Conservation (phyloP, 805 yeast species). For the Wickerhamiella kurtzmanii region DNA sequence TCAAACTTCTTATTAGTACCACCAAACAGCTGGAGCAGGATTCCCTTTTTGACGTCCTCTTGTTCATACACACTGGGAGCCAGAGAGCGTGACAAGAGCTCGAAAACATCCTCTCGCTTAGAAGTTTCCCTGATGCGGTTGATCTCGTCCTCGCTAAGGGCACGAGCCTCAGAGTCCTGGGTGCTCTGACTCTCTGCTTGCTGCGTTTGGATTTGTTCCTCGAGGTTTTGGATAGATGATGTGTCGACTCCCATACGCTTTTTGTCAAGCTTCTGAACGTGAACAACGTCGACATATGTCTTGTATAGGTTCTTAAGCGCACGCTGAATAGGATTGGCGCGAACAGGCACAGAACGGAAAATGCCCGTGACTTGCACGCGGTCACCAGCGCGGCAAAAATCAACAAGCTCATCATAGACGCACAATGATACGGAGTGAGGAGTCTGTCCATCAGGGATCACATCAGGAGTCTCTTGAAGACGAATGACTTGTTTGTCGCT, state of each 20-base stretch:
- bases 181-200: constrained; percentile 50
- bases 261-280: constrained; percentile 72
- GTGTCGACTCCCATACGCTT: constrained; percentile 70
- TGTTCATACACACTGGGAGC: constrained; percentile 96
- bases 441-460: constrained; percentile 96
- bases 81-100: constrained; percentile 70
- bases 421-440: constrained; percentile 92
- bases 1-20: constrained; percentile 81
- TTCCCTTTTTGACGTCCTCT: constrained; percentile 95
- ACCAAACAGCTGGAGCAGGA: constrained; percentile 82
- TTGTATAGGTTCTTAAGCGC: constrained; percentile 74
- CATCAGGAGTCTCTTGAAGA: constrained; percentile 90
- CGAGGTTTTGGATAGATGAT: constrained; percentile 36
- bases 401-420: constrained; percentile 92
- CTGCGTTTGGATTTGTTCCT: constrained; percentile 30
- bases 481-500: constrained; percentile 92
- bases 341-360: constrained; percentile 82
- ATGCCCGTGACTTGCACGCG: constrained; percentile 91
- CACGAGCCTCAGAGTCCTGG: constrained; percentile 40
- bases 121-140: constrained; percentile 48
- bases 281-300: constrained; percentile 89
- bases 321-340: constrained; percentile 74
- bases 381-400: constrained; percentile 91
- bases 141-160: constrained; percentile 55
- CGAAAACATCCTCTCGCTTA: constrained; percentile 66